Percentiles rank a stretch among this genome's conserved stretches.
Conservation (phyloP, 345 rosid species). For the Pugionium dolabratum region DNA sequence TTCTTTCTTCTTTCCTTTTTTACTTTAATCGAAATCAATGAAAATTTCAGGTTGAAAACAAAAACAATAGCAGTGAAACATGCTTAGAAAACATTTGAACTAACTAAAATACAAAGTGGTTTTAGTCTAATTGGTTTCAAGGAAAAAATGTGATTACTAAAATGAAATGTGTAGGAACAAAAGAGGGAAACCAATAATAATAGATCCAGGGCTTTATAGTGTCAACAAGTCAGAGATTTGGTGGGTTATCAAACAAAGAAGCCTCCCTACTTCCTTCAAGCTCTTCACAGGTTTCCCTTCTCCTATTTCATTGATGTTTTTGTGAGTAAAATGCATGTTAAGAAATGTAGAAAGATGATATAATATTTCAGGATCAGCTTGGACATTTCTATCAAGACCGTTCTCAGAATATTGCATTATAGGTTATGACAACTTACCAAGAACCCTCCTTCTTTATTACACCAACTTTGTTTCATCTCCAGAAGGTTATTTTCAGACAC, state of each 20-base stretch:
- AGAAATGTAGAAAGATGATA: neutral
- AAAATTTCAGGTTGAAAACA: too few relatives aligned
- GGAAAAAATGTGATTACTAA: too few relatives aligned
- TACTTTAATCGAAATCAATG: too few relatives aligned
- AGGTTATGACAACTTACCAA: conserved; percentile 92
- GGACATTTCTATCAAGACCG: conserved; percentile 86
- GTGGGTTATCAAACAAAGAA: conserved; percentile 73
- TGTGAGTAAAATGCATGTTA: too few relatives aligned
- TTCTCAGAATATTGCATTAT: conserved; percentile 74
- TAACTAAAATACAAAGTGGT: too few relatives aligned
- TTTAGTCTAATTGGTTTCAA: too few relatives aligned
- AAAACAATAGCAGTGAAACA: too few relatives aligned
- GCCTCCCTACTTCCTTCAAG: conserved; percentile 89
- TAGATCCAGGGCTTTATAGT: conserved; percentile 85
- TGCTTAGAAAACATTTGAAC: too few relatives aligned
- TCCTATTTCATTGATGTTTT: neutral
- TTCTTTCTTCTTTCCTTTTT: neutral
- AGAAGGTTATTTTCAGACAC: conserved; percentile 90
- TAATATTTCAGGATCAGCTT: conserved; percentile 76
- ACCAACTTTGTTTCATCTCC: conserved; percentile 88
- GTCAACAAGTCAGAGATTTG: conserved; percentile 81
- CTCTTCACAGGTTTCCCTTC: conserved; percentile 70
- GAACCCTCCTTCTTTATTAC: conserved; percentile 86
- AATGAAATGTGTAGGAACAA: conserved; percentile 56
- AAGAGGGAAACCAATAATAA: conserved; percentile 81